Percentiles rank a stretch among this genome's conserved stretches.
Conservation (phyloP, 805 yeast species). For the Myxozyma udenii region DNA sequence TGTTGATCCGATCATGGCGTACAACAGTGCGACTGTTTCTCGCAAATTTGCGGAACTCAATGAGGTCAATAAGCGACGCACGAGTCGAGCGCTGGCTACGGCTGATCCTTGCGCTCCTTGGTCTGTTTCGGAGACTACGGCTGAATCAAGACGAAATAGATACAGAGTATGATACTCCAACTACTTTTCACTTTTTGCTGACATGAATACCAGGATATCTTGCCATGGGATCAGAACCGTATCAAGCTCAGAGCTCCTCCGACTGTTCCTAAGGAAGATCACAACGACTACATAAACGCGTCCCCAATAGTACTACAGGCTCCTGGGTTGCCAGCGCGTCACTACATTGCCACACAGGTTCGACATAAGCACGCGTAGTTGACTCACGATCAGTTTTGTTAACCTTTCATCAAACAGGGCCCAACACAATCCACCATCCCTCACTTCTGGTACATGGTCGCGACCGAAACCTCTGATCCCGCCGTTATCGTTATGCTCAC, state of each 20-base stretch:
- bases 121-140: background rate
- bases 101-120: background rate
- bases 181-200: background rate
- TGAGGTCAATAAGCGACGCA: background rate
- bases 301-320: slow-evolving; percentile 57
- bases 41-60: slow-evolving; percentile 6
- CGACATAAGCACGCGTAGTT: background rate
- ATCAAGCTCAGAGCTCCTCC: slow-evolving; percentile 47
- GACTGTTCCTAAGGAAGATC: background rate
- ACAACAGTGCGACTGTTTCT: background rate
- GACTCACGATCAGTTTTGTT: background rate
- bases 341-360: slow-evolving; percentile 43
- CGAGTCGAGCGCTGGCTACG: background rate
- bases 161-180: background rate
- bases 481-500: slow-evolving; percentile 70
- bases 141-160: slow-evolving; percentile 2
- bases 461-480: slow-evolving; percentile 62
- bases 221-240: slow-evolving; percentile 71
- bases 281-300: slow-evolving; percentile 77
- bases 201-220: slow-evolving; percentile 43
- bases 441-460: slow-evolving; percentile 81
- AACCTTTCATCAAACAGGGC: slow-evolving; percentile 54
- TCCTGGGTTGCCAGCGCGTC: slow-evolving; percentile 27
- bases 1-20: too few relatives aligned
- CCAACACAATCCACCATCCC: slow-evolving; percentile 70